Evolutionary conservation across 441 rosid genomes (phyloP).

Genomic region (Croton laevigatus): DNA sequence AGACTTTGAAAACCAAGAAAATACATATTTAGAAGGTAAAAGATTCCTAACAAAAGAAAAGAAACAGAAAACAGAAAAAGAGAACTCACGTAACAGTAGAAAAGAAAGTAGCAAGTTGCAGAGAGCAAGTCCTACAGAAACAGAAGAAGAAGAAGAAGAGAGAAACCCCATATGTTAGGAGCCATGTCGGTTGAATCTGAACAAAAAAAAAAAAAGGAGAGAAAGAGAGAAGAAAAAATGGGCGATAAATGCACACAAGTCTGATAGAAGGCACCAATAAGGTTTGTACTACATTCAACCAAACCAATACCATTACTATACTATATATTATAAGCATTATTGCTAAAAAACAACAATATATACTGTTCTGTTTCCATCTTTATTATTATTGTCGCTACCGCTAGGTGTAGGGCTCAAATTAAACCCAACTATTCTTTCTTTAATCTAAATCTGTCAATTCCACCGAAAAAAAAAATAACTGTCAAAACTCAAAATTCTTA

Average conservation of each 20-base stretch:
- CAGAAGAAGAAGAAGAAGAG: conserved; percentile 40
- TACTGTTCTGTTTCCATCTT: not conserved
- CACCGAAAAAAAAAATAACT: too few species aligned
- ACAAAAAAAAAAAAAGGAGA: conserved; percentile 28
- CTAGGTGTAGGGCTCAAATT: too few species aligned
- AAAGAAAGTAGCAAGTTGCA: not conserved
- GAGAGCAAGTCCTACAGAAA: conserved; percentile 14
- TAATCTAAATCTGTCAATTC: too few species aligned
- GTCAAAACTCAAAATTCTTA: too few species aligned
- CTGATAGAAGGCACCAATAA: conserved; percentile 19
- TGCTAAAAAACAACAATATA: not conserved
- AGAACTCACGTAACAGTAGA: conserved; percentile 5
- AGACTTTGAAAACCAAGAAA: not conserved
- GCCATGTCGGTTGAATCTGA: conserved; percentile 62
- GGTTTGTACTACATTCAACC: conserved; percentile 7
- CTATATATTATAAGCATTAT: not conserved
- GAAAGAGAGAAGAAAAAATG: conserved; percentile 10
- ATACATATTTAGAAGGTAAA: not conserved
- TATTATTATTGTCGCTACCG: not conserved
- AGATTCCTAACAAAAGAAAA: not conserved
- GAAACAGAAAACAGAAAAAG: not conserved
- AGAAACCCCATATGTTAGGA: conserved; percentile 56
- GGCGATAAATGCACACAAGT: not conserved
- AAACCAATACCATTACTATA: not conserved
- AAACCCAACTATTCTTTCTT: too few species aligned